Evolutionary conservation across 768 basidiomycete genomes (phyloP).

Genomic region (Symmetrospora coprosmae): DNA sequence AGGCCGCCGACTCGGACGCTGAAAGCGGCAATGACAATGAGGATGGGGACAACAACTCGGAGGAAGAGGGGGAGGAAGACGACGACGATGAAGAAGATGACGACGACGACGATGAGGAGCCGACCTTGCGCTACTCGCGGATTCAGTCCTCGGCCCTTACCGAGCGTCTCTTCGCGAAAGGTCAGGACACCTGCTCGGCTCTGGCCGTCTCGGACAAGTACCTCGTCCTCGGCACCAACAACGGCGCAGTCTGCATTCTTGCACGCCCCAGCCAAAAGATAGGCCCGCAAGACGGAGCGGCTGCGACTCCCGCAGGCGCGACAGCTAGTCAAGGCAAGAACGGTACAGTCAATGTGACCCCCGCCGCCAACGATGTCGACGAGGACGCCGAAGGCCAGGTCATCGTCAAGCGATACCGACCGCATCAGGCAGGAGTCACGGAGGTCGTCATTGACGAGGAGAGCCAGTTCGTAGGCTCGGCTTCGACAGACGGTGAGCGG

Average conservation of each 20-base stretch:
- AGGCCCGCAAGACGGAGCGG: too few relatives aligned
- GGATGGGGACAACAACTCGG: not conserved
- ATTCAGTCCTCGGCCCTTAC: not conserved
- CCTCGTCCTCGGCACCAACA: conserved; percentile 11
- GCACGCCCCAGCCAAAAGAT: too few relatives aligned
- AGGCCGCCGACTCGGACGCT: not conserved
- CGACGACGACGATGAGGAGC: conserved; percentile 15
- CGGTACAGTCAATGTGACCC: not conserved
- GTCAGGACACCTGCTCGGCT: conserved; percentile 22
- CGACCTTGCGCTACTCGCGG: conserved; percentile 14
- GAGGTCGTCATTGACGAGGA: conserved; percentile 73
- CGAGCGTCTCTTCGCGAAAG: conserved; percentile 6
- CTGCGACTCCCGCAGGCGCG: not conserved
- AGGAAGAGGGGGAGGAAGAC: not conserved
- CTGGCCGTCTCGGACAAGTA: conserved; percentile 14
- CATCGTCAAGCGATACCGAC: conserved; percentile 75
- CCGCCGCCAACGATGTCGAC: too few relatives aligned
- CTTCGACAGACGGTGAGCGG: conserved; percentile 74
- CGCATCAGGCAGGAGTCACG: conserved; percentile 71
- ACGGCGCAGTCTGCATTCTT: conserved; percentile 15
- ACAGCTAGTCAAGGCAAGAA: not conserved
- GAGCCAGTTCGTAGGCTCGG: conserved; percentile 77
- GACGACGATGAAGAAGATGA: conserved; percentile 1
- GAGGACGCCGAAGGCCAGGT: conserved; percentile 12
- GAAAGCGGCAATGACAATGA: not conserved